Evolutionary conservation across 192 early-diverging fungal species (phyloP).

Genomic region (Coemansia sp.): DNA sequence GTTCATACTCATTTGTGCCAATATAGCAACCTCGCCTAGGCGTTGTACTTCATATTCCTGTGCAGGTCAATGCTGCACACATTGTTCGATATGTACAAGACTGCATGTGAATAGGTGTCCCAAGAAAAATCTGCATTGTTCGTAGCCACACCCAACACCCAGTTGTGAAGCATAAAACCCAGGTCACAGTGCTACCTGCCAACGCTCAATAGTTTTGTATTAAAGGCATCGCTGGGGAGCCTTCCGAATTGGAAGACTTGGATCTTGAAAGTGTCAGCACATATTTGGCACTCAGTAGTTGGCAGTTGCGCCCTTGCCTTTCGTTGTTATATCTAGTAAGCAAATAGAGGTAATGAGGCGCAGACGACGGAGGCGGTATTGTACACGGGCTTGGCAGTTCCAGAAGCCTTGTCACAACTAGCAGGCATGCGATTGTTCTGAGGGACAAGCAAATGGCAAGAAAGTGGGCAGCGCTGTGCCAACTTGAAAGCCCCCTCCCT

Average conservation of each 20-base stretch:
- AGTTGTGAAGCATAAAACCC: not conserved
- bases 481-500: not conserved
- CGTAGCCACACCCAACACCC: not conserved
- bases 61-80: not conserved
- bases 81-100: not conserved
- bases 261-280: not conserved
- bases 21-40: not conserved
- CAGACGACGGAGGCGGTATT: not conserved
- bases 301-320: not conserved
- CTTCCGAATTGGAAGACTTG: not conserved
- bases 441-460: not conserved
- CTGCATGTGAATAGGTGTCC: not conserved
- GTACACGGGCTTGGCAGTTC: constrained; percentile 1
- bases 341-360: not conserved
- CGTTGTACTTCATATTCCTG: not conserved
- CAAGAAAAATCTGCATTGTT: not conserved
- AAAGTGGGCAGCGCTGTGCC: not conserved
- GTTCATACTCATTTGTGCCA: not conserved
- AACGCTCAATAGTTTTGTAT: not conserved
- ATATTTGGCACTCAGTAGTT: not conserved
- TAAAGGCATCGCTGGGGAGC: not conserved
- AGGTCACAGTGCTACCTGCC: not conserved
- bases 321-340: not conserved
- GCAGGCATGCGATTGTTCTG: not conserved
- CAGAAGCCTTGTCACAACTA: not conserved